Evolutionary conservation across 2,329 filamentous ascomycete species (phyloP).

Genomic region (Fusarium anthophilum): DNA sequence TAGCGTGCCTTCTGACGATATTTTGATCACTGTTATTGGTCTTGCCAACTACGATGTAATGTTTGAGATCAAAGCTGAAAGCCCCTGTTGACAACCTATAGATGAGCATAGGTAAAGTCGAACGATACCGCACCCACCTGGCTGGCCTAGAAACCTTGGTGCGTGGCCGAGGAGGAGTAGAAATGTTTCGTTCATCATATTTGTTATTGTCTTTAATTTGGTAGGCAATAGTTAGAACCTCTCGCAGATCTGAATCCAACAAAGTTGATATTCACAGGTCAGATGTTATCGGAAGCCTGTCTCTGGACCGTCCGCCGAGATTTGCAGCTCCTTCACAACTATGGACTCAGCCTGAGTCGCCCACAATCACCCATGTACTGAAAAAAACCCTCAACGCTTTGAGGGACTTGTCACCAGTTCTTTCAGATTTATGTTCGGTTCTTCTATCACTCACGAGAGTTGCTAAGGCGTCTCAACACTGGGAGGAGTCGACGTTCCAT

Average conservation of each 20-base stretch:
- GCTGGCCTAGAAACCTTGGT: neutral
- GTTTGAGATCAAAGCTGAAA: no score
- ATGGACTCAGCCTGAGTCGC: neutral
- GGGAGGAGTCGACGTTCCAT: neutral
- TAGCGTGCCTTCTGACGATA: neutral
- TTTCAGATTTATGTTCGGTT: neutral
- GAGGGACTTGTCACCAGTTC: neutral
- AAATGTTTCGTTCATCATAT: neutral
- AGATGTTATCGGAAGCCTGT: neutral
- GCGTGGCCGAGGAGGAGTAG: neutral
- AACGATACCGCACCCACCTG: neutral
- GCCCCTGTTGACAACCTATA: neutral
- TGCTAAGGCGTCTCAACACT: neutral
- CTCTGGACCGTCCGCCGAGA: neutral
- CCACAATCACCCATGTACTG: neutral
- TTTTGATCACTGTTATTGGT: neutral
- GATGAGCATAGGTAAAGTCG: slow-evolving; percentile 3
- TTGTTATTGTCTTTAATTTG: neutral
- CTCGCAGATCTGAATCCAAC: neutral
- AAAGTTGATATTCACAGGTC: neutral
- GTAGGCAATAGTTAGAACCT: neutral
- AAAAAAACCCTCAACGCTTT: neutral
- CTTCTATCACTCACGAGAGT: neutral
- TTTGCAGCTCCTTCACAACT: neutral
- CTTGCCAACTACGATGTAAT: slow-evolving; percentile 6